A percentile compares a stretch with the other conserved stretches of the same genome.
These are phyloP conservation scores for Aspergillus ostianus DNA, from an alignment of 495 filamentous ascomycete species.

Conservation along the genomic window DNA sequence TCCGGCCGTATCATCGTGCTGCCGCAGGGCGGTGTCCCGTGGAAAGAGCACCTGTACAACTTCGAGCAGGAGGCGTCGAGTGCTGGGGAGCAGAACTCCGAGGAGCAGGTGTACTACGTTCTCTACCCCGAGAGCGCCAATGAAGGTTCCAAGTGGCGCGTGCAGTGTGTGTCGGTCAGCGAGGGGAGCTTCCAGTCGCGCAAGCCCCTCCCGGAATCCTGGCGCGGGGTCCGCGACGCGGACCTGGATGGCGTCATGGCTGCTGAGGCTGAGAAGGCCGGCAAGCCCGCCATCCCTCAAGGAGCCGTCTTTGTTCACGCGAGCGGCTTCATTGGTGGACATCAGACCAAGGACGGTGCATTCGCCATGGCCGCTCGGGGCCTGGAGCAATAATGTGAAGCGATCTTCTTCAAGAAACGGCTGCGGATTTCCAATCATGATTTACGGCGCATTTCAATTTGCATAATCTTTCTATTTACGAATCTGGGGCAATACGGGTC, in stretches of 20 bases:
- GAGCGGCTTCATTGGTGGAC: constrained; percentile 92
- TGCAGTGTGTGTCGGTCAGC: constrained; percentile 79
- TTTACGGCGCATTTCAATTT: not conserved
- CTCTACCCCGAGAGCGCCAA: constrained; percentile 79
- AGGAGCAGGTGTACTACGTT: constrained; percentile 70
- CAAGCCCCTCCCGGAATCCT: constrained; percentile 83
- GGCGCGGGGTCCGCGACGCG: constrained; percentile 86
- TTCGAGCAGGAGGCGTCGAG: constrained; percentile 64
- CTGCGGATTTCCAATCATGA: not conserved
- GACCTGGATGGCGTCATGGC: constrained; percentile 73
- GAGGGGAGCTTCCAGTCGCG: constrained; percentile 85
- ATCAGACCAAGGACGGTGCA: constrained; percentile 86
- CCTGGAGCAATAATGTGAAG: constrained; percentile 43
- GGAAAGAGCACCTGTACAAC: constrained; percentile 93
- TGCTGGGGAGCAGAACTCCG: constrained; percentile 28
- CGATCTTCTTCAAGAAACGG: not conserved
- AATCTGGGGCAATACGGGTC: not conserved
- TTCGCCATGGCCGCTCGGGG: constrained; percentile 81
- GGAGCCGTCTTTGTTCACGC: constrained; percentile 93
- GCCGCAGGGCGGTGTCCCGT: constrained; percentile 71
- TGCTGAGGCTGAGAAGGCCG: constrained; percentile 48
- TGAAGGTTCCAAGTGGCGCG: constrained; percentile 79
- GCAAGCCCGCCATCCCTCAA: constrained; percentile 39
- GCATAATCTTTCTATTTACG: not conserved
- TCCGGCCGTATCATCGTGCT: constrained; percentile 80